Percentiles rank a stretch among this genome's conserved stretches.
phyloP scores from a whole-genome alignment of 257 asterid genomes.

The Ballota nigra region DNA sequence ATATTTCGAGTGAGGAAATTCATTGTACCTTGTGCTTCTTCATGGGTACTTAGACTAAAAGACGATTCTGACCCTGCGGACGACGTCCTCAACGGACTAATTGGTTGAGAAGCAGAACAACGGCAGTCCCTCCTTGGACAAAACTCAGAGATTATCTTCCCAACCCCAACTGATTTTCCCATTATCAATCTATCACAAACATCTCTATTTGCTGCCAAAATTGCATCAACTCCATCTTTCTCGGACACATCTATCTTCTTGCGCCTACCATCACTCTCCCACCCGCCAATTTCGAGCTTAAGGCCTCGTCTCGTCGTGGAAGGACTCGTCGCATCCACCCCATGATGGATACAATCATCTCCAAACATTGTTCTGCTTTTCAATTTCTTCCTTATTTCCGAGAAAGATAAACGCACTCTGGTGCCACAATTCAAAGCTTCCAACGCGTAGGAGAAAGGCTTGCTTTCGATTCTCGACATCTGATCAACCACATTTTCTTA shows the following conservation, averaged over 20 bases:
- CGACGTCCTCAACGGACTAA: not conserved
- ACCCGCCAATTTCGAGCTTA: constrained; percentile 1
- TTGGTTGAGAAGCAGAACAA: not conserved
- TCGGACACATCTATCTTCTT: constrained; percentile 39
- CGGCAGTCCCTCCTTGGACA: constrained; percentile 34
- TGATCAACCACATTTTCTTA: constrained; percentile 29
- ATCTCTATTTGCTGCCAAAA: constrained; percentile 50
- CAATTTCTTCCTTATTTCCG: constrained; percentile 49
- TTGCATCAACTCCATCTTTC: constrained; percentile 34
- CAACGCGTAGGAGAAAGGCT: constrained; percentile 54
- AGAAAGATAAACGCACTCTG: constrained; percentile 29
- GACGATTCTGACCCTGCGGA: not conserved
- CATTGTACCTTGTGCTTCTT: not conserved
- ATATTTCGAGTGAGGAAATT: not conserved
- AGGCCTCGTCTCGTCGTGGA: not conserved
- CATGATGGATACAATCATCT: constrained; percentile 19
- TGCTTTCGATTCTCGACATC: constrained; percentile 30
- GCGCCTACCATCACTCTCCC: constrained; percentile 18
- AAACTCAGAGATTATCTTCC: too few relatives aligned
- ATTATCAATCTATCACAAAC: constrained; percentile 45
- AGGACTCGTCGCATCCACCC: constrained; percentile 15
- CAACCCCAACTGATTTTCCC: too few relatives aligned
- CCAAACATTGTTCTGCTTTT: constrained; percentile 17
- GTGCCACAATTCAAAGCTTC: constrained; percentile 43
- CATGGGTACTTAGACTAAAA: not conserved